Percentiles rank a stretch among this genome's conserved stretches.
phyloP scores from a whole-genome alignment of 768 basidiomycete species.

The Pulveroboletus sp. region DNA sequence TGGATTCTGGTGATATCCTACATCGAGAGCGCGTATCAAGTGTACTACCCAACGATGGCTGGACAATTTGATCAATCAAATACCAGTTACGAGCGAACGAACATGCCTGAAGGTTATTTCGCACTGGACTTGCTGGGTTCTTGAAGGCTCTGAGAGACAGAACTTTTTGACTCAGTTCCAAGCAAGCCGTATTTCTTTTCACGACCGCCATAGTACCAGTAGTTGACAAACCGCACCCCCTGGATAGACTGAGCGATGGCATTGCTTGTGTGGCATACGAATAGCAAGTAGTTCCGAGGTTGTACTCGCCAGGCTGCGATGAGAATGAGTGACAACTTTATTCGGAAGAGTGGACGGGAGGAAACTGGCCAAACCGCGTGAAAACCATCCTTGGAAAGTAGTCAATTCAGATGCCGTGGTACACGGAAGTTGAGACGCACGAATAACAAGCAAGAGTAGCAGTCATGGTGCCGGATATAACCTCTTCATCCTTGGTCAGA shows the following conservation, averaged over 20 bases:
- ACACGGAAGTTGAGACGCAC: slow-evolving; percentile 48
- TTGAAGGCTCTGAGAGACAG: slow-evolving; percentile 48
- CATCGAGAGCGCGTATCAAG: slow-evolving; percentile 1
- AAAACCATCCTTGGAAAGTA: slow-evolving; percentile 59
- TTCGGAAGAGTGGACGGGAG: background rate
- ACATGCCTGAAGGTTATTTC: slow-evolving; percentile 12
- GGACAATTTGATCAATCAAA: background rate
- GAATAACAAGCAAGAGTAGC: slow-evolving; percentile 87
- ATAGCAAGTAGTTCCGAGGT: slow-evolving; percentile 92
- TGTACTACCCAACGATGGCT: slow-evolving; percentile 17
- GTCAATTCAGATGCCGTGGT: slow-evolving; percentile 8
- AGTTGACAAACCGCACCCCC: slow-evolving; percentile 79
- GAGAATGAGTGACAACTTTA: slow-evolving; percentile 4
- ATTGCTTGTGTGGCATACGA: slow-evolving; percentile 93
- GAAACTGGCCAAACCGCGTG: slow-evolving; percentile 79
- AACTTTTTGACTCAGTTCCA: slow-evolving; percentile 32
- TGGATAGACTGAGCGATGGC: slow-evolving; percentile 81
- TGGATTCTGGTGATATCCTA: slow-evolving; percentile 63
- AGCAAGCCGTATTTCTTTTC: slow-evolving; percentile 57
- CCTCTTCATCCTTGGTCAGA: slow-evolving; percentile 88
- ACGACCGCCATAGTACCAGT: slow-evolving; percentile 86
- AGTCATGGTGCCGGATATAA: slow-evolving; percentile 97
- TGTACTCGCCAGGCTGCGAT: slow-evolving; percentile 85
- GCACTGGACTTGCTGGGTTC: slow-evolving; percentile 32
- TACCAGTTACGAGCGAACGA: background rate